Evolutionary conservation across 2,329 filamentous ascomycete genomes (phyloP).

Genomic region (Gyromitra esculenta): DNA sequence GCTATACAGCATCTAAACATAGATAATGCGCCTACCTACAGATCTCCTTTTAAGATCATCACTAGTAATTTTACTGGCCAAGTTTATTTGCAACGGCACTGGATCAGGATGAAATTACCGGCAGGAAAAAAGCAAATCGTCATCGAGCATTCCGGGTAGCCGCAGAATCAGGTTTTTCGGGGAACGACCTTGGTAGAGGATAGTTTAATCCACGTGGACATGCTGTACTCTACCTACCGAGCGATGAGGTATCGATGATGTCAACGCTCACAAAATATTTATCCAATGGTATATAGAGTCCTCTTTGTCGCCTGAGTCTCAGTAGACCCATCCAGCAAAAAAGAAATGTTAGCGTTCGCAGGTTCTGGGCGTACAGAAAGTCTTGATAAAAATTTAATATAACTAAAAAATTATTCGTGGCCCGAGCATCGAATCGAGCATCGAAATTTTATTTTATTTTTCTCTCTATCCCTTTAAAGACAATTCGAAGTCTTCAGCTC

Average conservation of each 20-base stretch:
- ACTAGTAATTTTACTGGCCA: not conserved
- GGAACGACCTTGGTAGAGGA: not conserved
- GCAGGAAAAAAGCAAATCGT: not conserved
- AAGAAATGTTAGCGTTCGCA: not conserved
- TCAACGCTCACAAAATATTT: constrained; percentile 6
- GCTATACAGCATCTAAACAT: not conserved
- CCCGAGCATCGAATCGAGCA: not conserved
- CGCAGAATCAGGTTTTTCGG: constrained; percentile 23
- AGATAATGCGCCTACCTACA: not conserved
- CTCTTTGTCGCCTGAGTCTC: constrained; percentile 7
- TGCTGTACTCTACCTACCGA: not conserved
- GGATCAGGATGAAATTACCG: not conserved
- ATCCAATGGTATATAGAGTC: constrained; percentile 17
- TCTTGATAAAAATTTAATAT: not conserved
- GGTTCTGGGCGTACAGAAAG: not conserved
- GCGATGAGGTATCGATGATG: constrained; percentile 23
- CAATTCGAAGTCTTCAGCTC: no score
- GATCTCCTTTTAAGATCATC: not conserved
- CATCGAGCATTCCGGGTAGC: constrained; percentile 8
- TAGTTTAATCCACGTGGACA: constrained; percentile 38
- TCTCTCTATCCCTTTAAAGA: not conserved
- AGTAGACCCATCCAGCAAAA: not conserved
- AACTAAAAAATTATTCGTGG: not conserved
- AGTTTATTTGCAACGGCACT: not conserved
- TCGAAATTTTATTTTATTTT: not conserved